Conservation (phyloP, 2,329 filamentous ascomycete species). For the Exophiala aquamarina region DNA sequence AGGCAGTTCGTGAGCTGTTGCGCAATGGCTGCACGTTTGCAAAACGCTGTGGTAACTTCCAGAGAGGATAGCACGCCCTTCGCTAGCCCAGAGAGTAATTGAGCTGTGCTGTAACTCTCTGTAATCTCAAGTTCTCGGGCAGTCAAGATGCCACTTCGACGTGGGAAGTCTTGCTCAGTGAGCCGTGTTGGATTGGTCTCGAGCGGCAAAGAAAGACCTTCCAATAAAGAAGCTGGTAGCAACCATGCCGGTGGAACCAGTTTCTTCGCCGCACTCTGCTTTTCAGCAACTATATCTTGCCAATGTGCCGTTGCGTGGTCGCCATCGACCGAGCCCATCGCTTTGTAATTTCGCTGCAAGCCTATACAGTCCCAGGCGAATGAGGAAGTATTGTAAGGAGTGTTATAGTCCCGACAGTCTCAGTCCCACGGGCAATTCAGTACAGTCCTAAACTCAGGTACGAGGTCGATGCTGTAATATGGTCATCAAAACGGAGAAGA, state of each 20-base stretch:
- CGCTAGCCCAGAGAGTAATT: conserved; percentile 31
- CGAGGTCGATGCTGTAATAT: too few relatives aligned
- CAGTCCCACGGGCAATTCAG: too few relatives aligned
- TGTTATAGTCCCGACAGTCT: too few relatives aligned
- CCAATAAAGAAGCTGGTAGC: not conserved
- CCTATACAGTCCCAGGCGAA: not conserved
- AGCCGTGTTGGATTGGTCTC: not conserved
- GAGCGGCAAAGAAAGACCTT: not conserved
- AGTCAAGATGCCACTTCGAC: conserved; percentile 41
- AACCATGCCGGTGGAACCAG: not conserved
- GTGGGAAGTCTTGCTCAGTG: not conserved
- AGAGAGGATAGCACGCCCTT: conserved; percentile 25
- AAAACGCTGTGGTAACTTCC: conserved; percentile 29
- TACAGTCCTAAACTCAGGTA: too few relatives aligned
- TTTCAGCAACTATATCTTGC: conserved; percentile 1
- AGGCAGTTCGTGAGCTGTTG: conserved; percentile 31
- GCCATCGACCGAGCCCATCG: not conserved
- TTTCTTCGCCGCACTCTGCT: not conserved
- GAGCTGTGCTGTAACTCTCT: conserved; percentile 45
- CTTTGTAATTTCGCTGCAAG: not conserved
- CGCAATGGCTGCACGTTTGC: conserved; percentile 29
- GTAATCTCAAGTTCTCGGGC: conserved; percentile 48
- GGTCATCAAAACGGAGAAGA: too few relatives aligned
- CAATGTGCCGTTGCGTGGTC: not conserved
- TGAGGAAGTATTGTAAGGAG: not conserved